Evolutionary conservation across 345 rosid species (phyloP).

Genomic region (Pistacia atlantica): DNA sequence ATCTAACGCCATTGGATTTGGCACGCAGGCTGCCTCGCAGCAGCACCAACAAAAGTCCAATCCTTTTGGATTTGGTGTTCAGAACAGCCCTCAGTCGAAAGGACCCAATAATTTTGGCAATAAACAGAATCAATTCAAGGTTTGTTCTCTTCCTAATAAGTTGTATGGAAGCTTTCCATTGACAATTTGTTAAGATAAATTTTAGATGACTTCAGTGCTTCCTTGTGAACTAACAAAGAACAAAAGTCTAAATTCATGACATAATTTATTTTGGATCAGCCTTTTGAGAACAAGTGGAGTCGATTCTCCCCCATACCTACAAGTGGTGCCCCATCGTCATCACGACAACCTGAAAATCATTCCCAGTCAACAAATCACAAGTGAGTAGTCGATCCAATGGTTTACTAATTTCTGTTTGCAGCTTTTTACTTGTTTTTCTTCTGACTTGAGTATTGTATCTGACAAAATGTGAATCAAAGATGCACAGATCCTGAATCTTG

Average conservation of each 20-base stretch:
- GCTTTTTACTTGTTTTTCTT: slow-evolving; percentile 14
- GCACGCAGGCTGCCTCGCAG: slow-evolving; percentile 37
- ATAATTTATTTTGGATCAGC: slow-evolving; percentile 39
- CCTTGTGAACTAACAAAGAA: neutral
- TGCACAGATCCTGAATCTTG: slow-evolving; percentile 89
- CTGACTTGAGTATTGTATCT: slow-evolving; percentile 1
- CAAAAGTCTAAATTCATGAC: neutral
- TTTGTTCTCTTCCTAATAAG: slow-evolving; percentile 9
- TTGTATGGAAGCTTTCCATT: neutral
- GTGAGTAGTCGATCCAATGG: slow-evolving; percentile 37
- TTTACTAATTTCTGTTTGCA: slow-evolving; percentile 10
- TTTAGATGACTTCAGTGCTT: neutral
- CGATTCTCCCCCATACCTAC: slow-evolving; percentile 46
- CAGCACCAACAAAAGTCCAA: slow-evolving; percentile 56
- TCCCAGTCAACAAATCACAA: slow-evolving; percentile 57
- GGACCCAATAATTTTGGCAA: slow-evolving; percentile 28
- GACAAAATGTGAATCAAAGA: slow-evolving; percentile 32
- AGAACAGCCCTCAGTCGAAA: slow-evolving; percentile 40
- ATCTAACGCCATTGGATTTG: slow-evolving; percentile 57
- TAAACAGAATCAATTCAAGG: slow-evolving; percentile 70
- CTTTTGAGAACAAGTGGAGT: slow-evolving; percentile 78
- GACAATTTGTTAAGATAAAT: neutral
- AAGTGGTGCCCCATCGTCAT: slow-evolving; percentile 41
- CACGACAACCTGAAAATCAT: slow-evolving; percentile 53
- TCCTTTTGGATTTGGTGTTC: slow-evolving; percentile 83